A percentile compares a stretch with the other conserved stretches of the same genome.
These are phyloP conservation scores for Striga hermonthica DNA, from an alignment of 305 asterid genomes.

Conservation along the genomic window DNA sequence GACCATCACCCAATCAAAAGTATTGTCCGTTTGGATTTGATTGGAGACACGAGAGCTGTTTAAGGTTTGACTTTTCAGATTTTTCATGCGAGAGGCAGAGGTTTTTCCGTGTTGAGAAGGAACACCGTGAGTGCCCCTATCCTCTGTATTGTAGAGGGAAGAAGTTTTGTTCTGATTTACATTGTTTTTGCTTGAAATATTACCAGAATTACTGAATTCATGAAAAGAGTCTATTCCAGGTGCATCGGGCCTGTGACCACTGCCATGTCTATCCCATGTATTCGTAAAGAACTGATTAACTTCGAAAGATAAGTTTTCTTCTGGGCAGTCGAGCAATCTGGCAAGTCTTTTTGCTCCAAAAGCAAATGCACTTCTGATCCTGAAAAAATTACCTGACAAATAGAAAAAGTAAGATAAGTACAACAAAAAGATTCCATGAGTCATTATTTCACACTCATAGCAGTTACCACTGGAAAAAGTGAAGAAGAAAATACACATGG, in stretches of 20 bases:
- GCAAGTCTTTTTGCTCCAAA: slow-evolving; percentile 94
- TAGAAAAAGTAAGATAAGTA: slow-evolving; percentile 18
- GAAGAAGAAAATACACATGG: not conserved
- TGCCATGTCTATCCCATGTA: slow-evolving; percentile 97
- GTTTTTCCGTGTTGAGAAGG: slow-evolving; percentile 44
- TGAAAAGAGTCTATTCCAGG: slow-evolving; percentile 46
- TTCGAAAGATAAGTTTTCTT: slow-evolving; percentile 58
- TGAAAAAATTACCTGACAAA: slow-evolving; percentile 77
- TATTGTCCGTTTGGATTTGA: slow-evolving; percentile 41
- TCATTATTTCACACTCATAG: not conserved
- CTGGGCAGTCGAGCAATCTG: slow-evolving; percentile 78
- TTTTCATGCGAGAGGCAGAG: slow-evolving; percentile 49
- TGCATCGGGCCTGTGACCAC: slow-evolving; percentile 93
- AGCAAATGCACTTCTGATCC: slow-evolving; percentile 95
- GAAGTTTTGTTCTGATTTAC: slow-evolving; percentile 36
- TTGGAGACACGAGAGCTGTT: slow-evolving; percentile 43
- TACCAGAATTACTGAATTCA: slow-evolving; percentile 46
- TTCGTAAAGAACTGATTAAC: slow-evolving; percentile 91
- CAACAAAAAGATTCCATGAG: slow-evolving; percentile 6
- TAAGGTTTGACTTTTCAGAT: slow-evolving; percentile 45
- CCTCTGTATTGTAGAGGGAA: slow-evolving; percentile 34
- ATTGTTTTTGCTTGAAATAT: slow-evolving; percentile 36
- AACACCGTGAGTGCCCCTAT: slow-evolving; percentile 31
- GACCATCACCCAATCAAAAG: slow-evolving; percentile 41
- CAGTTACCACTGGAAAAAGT: not conserved